Evolutionary conservation across 805 yeast genomes (phyloP).

Genomic region (Myxozyma neotropica): DNA sequence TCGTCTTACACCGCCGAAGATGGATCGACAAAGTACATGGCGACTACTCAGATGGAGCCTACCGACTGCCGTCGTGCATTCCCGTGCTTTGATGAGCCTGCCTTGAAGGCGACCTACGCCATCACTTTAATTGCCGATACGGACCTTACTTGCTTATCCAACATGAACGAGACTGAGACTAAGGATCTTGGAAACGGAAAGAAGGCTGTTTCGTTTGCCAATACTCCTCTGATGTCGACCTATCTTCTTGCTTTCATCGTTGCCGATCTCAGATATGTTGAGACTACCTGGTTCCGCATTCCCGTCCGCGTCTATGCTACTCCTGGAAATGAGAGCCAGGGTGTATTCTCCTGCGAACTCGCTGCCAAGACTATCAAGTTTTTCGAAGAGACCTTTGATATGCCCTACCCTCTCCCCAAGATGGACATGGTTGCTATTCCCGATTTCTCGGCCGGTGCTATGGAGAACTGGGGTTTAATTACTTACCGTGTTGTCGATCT

Average conservation of each 20-base stretch:
- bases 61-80: conserved; percentile 78
- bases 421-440: conserved; percentile 79
- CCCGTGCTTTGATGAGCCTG: conserved; percentile 76
- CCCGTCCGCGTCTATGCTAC: conserved; percentile 74
- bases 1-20: conserved; percentile 58
- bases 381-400: conserved; percentile 66
- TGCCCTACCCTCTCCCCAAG: conserved; percentile 78
- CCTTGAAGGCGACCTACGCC: conserved; percentile 65
- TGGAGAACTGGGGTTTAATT: conserved; percentile 90
- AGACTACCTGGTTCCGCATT: conserved; percentile 55
- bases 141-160: conserved; percentile 61
- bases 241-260: conserved; percentile 73
- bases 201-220: conserved; percentile 56
- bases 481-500: conserved; percentile 65
- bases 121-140: conserved; percentile 57
- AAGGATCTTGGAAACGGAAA: conserved; percentile 45
- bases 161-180: conserved; percentile 59
- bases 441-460: conserved; percentile 79
- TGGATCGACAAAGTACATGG: conserved; percentile 59
- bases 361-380: conserved; percentile 67
- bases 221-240: conserved; percentile 74
- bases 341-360: conserved; percentile 62
- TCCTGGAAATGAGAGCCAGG: conserved; percentile 64
- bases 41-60: conserved; percentile 73
- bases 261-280: conserved; percentile 67